Percentiles rank a stretch among this genome's conserved stretches.
Conservation (phyloP, 257 asterid species). For the Gardenia jasminoides region DNA sequence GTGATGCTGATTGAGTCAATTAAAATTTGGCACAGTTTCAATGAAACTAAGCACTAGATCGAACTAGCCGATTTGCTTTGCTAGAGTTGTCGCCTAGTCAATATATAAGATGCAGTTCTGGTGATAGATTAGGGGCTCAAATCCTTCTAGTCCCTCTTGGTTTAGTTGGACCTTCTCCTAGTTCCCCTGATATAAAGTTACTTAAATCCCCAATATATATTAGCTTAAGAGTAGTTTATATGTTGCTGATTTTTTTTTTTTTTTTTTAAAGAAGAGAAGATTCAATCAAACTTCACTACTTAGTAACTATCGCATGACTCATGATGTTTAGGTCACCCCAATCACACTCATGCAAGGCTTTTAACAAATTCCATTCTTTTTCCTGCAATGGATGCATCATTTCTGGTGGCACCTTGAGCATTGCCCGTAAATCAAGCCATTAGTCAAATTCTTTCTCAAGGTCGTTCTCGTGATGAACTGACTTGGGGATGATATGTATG, state of each 20-base stretch:
- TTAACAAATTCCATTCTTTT: background rate
- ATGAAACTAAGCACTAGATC: background rate
- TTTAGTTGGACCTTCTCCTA: too few species aligned
- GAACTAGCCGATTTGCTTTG: too few species aligned
- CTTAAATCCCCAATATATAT: too few species aligned
- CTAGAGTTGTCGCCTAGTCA: too few species aligned
- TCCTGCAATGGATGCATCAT: background rate
- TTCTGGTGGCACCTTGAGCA: background rate
- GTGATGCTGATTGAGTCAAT: slow-evolving; percentile 2
- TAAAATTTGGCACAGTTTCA: slow-evolving; percentile 10
- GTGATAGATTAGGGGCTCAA: too few species aligned
- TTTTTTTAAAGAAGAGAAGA: too few species aligned
- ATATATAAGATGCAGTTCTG: too few species aligned
- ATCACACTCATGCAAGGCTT: background rate
- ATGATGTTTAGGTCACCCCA: background rate
- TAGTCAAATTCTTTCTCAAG: background rate
- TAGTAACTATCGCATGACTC: background rate
- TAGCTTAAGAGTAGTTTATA: too few species aligned
- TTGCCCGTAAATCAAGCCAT: slow-evolving; percentile 3
- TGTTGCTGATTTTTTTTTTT: too few species aligned
- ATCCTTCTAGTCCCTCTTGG: too few species aligned
- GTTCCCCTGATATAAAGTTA: too few species aligned
- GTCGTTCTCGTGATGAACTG: background rate
- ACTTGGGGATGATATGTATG: background rate
- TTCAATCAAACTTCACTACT: background rate